Evolutionary conservation across 257 asterid species (phyloP), one percentile per base, ranked within the genome.

Genomic region (Ligustrum vulgare): DNA sequence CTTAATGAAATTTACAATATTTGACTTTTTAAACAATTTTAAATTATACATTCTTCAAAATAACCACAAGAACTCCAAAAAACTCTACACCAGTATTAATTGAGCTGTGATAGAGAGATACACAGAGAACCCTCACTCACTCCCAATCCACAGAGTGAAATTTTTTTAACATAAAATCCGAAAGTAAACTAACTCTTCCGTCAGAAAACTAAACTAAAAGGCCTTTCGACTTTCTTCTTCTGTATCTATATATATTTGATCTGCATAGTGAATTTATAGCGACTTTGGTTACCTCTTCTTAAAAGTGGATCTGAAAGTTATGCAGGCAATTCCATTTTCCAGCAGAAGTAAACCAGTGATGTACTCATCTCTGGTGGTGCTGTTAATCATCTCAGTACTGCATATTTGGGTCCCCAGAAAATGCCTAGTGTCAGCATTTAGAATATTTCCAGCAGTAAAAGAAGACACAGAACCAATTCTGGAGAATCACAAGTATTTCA

Each of bases 291-390:
- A 45, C n/a, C n/a, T 15, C 56, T 15, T n/a, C 56, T 13, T 5
- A 47, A 12, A 45, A 47, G 56, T 47, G 7, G n/a, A 16, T 13
- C 13, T 37, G 43, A 37, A 37, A 12, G 13, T 37, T 8, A 8
- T 65, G 35, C 75, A 86, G 84, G 80, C 81, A 80, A 89, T 90
- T 94, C 80, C 90, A 86, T 82, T 72, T 80, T 64, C 88, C 91
- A 87, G 89, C 72, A 54, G 72, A 75, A 87, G 80, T 79, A 81
- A 39, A 71, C 84, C 70, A 25, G 79, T 74, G 65, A 45, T 73
- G 71, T 47, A 82, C 16, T 67, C 84, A 23, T 63, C 72, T 63
- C 72, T 75, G 74, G 75, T 47, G 66, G 45, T 81, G 73, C 75
- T 85, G 33, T 82, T 90, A 16, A 33, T 84, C 9, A 11, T 87